Conservation (phyloP, 768 basidiomycete species). For the Podaxis carcinomalis region DNA sequence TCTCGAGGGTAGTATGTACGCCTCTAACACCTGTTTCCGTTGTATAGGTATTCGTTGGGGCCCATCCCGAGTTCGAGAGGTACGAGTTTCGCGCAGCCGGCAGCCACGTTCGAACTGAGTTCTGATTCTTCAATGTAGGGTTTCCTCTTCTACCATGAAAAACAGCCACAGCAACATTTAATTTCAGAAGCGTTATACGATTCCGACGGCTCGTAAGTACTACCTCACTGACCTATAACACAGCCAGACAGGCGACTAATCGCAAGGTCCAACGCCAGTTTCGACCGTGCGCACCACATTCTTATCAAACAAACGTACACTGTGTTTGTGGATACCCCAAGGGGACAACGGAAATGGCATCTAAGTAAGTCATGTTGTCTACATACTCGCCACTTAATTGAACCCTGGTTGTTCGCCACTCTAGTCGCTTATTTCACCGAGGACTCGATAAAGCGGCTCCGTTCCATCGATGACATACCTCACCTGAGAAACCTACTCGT, state of each 20-base stretch:
- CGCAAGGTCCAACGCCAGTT: conserved; percentile 20
- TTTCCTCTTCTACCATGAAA: conserved; percentile 79
- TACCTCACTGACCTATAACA: neutral
- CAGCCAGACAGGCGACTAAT: neutral
- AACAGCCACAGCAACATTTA: conserved; percentile 47
- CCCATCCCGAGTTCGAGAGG: conserved; percentile 74
- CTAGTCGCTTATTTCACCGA: conserved; percentile 75
- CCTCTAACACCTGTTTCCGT: neutral
- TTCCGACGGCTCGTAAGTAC: conserved; percentile 22
- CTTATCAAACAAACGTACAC: conserved; percentile 83
- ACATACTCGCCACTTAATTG: conserved; percentile 18
- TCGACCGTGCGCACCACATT: conserved; percentile 31
- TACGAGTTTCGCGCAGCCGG: conserved; percentile 23
- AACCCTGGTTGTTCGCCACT: conserved; percentile 20
- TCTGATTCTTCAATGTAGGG: conserved; percentile 39
- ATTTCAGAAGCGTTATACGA: conserved; percentile 45
- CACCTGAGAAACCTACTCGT: conserved; percentile 44
- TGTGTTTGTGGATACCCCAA: conserved; percentile 64
- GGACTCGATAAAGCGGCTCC: conserved; percentile 56
- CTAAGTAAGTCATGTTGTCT: conserved; percentile 46
- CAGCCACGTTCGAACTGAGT: conserved; percentile 6
- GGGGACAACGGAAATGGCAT: conserved; percentile 77
- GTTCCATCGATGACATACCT: conserved; percentile 63
- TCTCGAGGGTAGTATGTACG: neutral
- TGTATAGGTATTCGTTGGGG: conserved; percentile 65